phyloP scores from a whole-genome alignment of 495 filamentous ascomycete genomes.

The Articulospora tetracladia region DNA sequence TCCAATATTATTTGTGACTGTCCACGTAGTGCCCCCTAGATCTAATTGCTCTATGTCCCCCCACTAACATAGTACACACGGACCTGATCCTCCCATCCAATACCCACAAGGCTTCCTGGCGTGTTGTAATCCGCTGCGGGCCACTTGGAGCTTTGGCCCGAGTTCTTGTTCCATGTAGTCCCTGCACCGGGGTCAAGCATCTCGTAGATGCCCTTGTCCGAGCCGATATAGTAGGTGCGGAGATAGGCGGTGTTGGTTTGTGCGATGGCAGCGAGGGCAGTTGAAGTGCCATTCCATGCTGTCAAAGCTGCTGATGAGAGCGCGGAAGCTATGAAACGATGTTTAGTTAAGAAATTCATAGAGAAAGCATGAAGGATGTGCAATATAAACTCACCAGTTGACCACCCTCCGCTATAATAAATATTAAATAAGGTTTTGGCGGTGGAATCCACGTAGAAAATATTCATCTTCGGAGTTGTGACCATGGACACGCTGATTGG shows the following conservation, averaged over 20 bases:
- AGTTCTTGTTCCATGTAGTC: background rate
- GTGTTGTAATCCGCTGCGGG: background rate
- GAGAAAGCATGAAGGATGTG: background rate
- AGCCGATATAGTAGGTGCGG: background rate
- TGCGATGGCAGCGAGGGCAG: background rate
- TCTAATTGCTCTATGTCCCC: background rate
- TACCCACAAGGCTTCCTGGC: background rate
- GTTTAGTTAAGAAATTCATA: background rate
- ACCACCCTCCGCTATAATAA: background rate
- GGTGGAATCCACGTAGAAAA: background rate
- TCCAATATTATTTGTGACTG: background rate
- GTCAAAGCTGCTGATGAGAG: background rate
- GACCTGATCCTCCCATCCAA: slow-evolving; percentile 10
- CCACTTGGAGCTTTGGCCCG: background rate
- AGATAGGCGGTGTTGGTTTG: background rate
- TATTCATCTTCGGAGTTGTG: background rate
- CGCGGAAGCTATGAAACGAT: background rate
- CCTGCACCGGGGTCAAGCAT: background rate
- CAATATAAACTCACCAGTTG: background rate
- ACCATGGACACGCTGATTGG: background rate
- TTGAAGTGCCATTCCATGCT: background rate
- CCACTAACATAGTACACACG: slow-evolving; percentile 4
- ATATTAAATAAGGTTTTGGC: background rate
- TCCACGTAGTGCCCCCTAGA: background rate
- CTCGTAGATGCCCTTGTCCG: background rate